Percentiles rank a stretch among this genome's conserved stretches.
phyloP scores from a whole-genome alignment of 305 asterid species.

The Fraxinus nigra region DNA sequence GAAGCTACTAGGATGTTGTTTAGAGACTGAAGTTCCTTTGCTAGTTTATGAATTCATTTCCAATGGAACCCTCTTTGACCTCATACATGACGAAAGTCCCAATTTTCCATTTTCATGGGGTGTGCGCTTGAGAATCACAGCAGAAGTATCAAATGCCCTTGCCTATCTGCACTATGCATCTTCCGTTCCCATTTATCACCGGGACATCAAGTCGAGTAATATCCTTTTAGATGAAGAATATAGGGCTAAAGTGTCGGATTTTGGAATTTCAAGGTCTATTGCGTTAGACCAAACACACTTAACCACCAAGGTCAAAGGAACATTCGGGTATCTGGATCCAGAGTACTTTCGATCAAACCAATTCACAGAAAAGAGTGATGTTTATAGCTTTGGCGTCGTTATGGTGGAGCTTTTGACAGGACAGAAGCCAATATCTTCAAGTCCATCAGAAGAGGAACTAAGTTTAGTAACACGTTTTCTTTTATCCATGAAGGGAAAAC shows the following conservation, averaged over 20 bases:
- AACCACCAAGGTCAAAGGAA: conserved; percentile 39
- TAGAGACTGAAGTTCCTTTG: conserved; percentile 43
- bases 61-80: conserved; percentile 34
- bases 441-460: conserved; percentile 24
- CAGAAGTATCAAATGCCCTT: conserved; percentile 35
- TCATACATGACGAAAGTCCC: conserved; percentile 31
- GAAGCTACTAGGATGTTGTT: conserved; percentile 38
- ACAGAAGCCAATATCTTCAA: conserved; percentile 26
- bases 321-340: conserved; percentile 40
- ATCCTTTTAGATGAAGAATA: conserved; percentile 37
- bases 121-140: conserved; percentile 34
- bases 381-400: conserved; percentile 40
- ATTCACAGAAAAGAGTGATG: conserved; percentile 40
- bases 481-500: conserved; percentile 21
- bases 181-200: conserved; percentile 37
- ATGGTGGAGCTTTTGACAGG: conserved; percentile 37
- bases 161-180: conserved; percentile 36
- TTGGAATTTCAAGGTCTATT: conserved; percentile 36
- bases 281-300: conserved; percentile 31
- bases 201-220: conserved; percentile 41
- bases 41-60: conserved; percentile 40
- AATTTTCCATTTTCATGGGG: conserved; percentile 34
- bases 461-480: conserved; percentile 34
- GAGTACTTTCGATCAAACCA: conserved; percentile 36
- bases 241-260: conserved; percentile 35